Conservation (phyloP, 169 alveolate genomes). For the Ichthyophthirius multifiliis region DNA sequence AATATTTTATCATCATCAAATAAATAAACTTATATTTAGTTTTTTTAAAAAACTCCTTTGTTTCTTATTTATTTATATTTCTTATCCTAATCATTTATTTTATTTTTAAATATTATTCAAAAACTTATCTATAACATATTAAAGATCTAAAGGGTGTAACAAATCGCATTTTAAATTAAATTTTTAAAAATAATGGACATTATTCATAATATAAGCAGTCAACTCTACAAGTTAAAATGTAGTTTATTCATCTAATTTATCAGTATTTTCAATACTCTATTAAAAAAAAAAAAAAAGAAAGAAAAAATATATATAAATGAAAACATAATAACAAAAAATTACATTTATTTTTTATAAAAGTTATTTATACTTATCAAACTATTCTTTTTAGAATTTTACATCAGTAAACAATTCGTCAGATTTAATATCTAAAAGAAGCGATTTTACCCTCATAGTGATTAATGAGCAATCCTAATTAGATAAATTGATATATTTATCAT, state of each 20-base stretch:
- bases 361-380: not conserved
- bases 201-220: conserved; percentile 16
- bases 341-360: not conserved
- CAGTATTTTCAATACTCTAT: not conserved
- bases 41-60: too few species aligned
- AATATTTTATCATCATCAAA: too few species aligned
- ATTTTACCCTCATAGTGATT: not conserved
- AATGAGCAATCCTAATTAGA: not conserved
- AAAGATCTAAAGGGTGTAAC: conserved; percentile 4
- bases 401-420: conserved; percentile 9
- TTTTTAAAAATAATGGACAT: conserved; percentile 11
- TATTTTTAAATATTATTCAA: not conserved
- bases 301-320: too few species aligned
- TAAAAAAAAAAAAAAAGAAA: too few species aligned
- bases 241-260: not conserved
- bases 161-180: conserved; percentile 22
- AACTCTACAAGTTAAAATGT: not conserved
- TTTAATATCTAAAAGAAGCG: conserved; percentile 10
- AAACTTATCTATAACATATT: conserved; percentile 2
- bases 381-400: not conserved
- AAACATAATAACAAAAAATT: not conserved
- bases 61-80: too few species aligned
- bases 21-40: too few species aligned
- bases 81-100: not conserved
- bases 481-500: not conserved